These are phyloP conservation scores for Aspergillus nanangensis DNA, from an alignment of 495 filamentous ascomycete genomes.

Conservation along the genomic window DNA sequence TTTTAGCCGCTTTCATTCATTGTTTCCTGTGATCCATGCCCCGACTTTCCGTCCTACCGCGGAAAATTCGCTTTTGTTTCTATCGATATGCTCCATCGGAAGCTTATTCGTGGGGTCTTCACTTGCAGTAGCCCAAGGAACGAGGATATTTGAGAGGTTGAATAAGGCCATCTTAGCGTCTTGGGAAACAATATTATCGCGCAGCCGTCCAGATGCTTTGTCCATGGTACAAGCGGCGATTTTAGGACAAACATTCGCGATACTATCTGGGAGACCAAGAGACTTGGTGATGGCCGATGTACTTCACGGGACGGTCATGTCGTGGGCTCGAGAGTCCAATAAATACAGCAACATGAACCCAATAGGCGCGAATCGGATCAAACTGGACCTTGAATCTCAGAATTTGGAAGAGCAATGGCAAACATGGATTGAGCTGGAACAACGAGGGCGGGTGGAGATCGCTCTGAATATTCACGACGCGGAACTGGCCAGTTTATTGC, in stretches of 20 bases:
- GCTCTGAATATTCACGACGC: slow-evolving; percentile 29
- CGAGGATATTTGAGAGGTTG: slow-evolving; percentile 25
- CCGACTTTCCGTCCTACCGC: slow-evolving; percentile 22
- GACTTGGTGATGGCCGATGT: slow-evolving; percentile 26
- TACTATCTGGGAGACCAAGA: slow-evolving; percentile 28
- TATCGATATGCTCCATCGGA: slow-evolving; percentile 31
- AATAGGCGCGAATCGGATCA: neutral
- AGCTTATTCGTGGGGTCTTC: slow-evolving; percentile 29
- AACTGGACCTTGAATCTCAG: too few relatives aligned
- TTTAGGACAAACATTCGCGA: slow-evolving; percentile 35
- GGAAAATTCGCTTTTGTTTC: slow-evolving; percentile 26
- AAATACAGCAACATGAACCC: slow-evolving; percentile 11
- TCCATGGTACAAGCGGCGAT: slow-evolving; percentile 35
- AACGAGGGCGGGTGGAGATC: slow-evolving; percentile 17
- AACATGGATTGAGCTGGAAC: slow-evolving; percentile 13
- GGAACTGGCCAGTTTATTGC: slow-evolving; percentile 29
- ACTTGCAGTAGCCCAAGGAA: slow-evolving; percentile 20
- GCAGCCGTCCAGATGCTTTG: slow-evolving; percentile 22
- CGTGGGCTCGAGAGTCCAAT: slow-evolving; percentile 28
- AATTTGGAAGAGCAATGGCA: too few relatives aligned
- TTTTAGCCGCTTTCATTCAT: slow-evolving; percentile 25
- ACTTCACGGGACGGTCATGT: slow-evolving; percentile 34
- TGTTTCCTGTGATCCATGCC: slow-evolving; percentile 27
- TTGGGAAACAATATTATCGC: slow-evolving; percentile 20
- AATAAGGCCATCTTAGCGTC: slow-evolving; percentile 35